Evolutionary conservation across 208 protist genomes (phyloP).

Genomic region (Leishmania guyanensis): DNA sequence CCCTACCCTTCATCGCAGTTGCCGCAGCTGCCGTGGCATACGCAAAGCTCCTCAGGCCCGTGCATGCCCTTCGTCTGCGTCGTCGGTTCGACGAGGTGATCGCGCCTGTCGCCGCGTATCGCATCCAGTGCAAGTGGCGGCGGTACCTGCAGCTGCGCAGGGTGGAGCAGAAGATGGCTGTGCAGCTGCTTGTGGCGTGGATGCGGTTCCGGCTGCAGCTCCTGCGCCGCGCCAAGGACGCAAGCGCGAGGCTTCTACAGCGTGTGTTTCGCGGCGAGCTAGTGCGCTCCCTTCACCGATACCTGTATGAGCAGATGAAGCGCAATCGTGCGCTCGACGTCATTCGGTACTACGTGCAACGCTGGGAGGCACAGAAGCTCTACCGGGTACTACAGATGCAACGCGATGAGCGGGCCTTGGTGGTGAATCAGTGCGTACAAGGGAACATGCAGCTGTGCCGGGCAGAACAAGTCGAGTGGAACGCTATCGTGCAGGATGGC

Average conservation of each 20-base stretch:
- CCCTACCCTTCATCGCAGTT: conserved; percentile 14
- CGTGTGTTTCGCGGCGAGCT: conserved; percentile 63
- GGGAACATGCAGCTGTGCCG: conserved; percentile 44
- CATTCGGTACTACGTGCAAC: conserved; percentile 39
- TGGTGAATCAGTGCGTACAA: conserved; percentile 52
- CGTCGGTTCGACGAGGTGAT: conserved; percentile 35
- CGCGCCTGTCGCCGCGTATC: conserved; percentile 61
- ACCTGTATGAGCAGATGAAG: conserved; percentile 57
- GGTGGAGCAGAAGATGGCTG: conserved; percentile 31
- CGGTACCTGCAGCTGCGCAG: conserved; percentile 44
- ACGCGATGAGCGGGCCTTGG: conserved; percentile 63
- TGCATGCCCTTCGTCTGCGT: conserved; percentile 28
- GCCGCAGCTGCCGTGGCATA: conserved; percentile 32
- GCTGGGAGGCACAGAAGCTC: conserved; percentile 47
- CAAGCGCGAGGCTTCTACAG: conserved; percentile 64
- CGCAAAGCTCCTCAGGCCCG: conserved; percentile 34
- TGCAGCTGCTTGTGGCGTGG: conserved; percentile 56
- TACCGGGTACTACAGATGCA: conserved; percentile 41
- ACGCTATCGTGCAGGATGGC: conserved; percentile 38
- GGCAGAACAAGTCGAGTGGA: conserved; percentile 55
- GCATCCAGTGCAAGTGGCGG: conserved; percentile 74
- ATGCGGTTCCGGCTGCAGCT: conserved; percentile 40
- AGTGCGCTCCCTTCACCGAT: conserved; percentile 59
- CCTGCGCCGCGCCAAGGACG: conserved; percentile 44
- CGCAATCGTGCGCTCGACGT: conserved; percentile 46